Percentiles rank a stretch among this genome's conserved stretches.
Conservation (phyloP, 1,284 basidiomycete genomes). For the Cutaneotrichosporon sp. region DNA sequence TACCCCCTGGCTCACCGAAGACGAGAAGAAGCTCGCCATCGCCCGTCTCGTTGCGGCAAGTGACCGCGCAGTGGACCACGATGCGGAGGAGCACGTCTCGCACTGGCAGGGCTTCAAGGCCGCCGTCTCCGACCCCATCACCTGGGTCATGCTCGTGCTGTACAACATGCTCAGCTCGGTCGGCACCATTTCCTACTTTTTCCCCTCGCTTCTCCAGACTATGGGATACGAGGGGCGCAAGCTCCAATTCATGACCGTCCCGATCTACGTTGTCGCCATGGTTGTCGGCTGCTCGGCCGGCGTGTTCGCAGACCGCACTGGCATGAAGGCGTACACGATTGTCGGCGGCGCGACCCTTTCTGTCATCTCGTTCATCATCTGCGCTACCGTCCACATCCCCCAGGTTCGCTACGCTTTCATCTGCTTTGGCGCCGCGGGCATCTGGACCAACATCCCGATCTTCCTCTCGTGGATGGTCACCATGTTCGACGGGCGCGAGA, state of each 20-base stretch:
- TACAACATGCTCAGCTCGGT: slow-evolving; percentile 48
- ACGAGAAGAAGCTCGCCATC: slow-evolving; percentile 27
- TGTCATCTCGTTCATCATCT: slow-evolving; percentile 45
- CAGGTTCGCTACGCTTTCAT: slow-evolving; percentile 50
- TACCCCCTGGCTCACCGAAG: slow-evolving; percentile 37
- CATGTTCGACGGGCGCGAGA: slow-evolving; percentile 50
- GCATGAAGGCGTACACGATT: slow-evolving; percentile 48
- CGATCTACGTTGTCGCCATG: slow-evolving; percentile 53
- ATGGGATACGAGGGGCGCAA: slow-evolving; percentile 47
- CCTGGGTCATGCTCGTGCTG: slow-evolving; percentile 32
- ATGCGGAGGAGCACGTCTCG: slow-evolving; percentile 26
- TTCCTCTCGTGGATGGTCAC: slow-evolving; percentile 51
- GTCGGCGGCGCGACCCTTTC: slow-evolving; percentile 33
- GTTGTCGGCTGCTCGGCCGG: slow-evolving; percentile 43
- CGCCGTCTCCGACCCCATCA: slow-evolving; percentile 39
- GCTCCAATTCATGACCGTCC: slow-evolving; percentile 54
- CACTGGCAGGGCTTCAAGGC: slow-evolving; percentile 33
- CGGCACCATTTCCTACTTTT: slow-evolving; percentile 53
- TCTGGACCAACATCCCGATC: slow-evolving; percentile 49
- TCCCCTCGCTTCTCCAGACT: slow-evolving; percentile 48
- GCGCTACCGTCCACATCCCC: slow-evolving; percentile 38
- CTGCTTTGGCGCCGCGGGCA: slow-evolving; percentile 50
- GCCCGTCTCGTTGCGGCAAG: slow-evolving; percentile 29
- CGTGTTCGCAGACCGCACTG: slow-evolving; percentile 45
- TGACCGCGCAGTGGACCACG: slow-evolving; percentile 18